These are phyloP conservation scores for Gonium pectorale DNA, from an alignment of 139 green algal species.

Conservation along the genomic window DNA sequence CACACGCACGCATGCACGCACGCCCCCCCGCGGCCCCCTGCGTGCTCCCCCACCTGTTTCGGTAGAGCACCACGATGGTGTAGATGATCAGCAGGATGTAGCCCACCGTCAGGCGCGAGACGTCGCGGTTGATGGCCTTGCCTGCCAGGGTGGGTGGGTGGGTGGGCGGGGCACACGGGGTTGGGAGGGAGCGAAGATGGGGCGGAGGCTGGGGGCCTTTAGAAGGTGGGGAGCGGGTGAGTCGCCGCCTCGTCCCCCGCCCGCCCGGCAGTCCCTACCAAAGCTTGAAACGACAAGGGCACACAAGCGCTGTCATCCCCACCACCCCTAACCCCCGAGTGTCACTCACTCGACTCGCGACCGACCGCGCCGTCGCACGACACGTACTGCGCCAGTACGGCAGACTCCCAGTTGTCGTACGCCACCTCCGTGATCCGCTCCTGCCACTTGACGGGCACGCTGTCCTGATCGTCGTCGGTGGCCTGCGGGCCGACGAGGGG, in stretches of 20 bases:
- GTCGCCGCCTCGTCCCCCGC: too few relatives aligned
- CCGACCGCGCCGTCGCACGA: background rate
- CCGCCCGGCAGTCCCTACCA: too few relatives aligned
- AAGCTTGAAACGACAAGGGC: too few relatives aligned
- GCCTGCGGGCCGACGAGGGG: background rate
- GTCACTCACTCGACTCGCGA: slow-evolving; percentile 11
- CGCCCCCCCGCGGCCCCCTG: too few relatives aligned
- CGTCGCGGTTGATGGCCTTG: slow-evolving; percentile 27
- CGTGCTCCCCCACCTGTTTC: slow-evolving; percentile 35
- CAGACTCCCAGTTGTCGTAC: background rate
- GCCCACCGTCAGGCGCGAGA: slow-evolving; percentile 16
- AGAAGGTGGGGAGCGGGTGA: too few relatives aligned
- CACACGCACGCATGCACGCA: too few relatives aligned
- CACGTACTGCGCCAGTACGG: slow-evolving; percentile 6
- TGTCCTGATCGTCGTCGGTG: background rate
- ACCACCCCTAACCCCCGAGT: too few relatives aligned
- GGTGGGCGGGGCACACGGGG: too few relatives aligned
- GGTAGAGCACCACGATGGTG: slow-evolving; percentile 26
- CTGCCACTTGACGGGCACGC: background rate
- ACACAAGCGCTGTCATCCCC: too few relatives aligned
- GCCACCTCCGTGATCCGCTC: slow-evolving; percentile 8
- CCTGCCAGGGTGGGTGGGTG: background rate
- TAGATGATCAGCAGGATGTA: slow-evolving; percentile 41
- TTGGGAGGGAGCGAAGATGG: background rate
- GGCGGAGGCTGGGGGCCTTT: too few relatives aligned